Evolutionary conservation across 164 flowering plant species (phyloP).

Genomic region (Sedum album): DNA sequence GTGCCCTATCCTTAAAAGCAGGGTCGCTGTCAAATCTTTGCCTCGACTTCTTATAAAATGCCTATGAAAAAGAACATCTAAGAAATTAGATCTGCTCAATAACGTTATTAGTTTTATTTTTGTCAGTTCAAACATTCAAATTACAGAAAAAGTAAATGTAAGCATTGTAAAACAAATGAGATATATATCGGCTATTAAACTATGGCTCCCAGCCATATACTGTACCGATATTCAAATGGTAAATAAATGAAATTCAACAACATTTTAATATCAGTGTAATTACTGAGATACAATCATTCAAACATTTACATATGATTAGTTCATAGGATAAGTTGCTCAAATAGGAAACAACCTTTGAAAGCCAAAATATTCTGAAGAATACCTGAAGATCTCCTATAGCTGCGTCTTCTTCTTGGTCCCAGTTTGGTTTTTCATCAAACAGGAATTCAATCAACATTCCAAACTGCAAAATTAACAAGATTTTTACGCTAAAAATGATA

Average conservation of each 20-base stretch:
- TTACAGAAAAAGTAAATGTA: neutral
- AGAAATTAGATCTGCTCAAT: neutral
- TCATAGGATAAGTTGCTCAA: neutral
- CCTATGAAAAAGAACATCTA: constrained; percentile 31
- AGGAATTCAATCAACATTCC: constrained; percentile 94
- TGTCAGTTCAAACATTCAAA: neutral
- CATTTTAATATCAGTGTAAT: no score
- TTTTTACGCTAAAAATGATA: no score
- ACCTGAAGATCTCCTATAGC: constrained; percentile 92
- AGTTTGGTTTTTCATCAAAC: constrained; percentile 66
- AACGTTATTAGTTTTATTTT: neutral
- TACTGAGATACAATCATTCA: no score
- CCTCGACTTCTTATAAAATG: constrained; percentile 77
- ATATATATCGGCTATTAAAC: neutral
- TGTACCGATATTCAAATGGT: no score
- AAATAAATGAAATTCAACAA: no score
- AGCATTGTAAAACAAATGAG: neutral
- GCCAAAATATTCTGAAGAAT: neutral
- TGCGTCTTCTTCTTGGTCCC: constrained; percentile 52
- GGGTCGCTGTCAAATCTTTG: constrained; percentile 74
- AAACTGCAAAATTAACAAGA: constrained; percentile 46
- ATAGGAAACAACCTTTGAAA: neutral
- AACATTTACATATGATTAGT: neutral
- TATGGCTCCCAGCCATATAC: no score
- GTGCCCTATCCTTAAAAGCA: constrained; percentile 79